Evolutionary conservation across 2,329 filamentous ascomycete species (phyloP).

Genomic region (Aureobasidium pullulans): DNA sequence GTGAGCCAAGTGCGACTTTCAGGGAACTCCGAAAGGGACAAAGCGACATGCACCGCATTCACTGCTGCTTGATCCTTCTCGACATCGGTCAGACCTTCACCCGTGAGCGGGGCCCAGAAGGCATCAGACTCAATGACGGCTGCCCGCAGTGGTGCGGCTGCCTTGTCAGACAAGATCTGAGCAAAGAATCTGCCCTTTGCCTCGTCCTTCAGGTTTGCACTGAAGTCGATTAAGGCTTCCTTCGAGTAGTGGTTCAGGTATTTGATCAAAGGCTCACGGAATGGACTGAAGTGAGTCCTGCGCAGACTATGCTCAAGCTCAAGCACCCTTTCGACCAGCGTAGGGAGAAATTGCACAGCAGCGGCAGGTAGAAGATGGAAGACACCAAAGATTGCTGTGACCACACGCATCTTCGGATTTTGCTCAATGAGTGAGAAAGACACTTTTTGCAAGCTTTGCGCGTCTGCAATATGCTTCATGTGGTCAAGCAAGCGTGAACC

Average conservation of each 20-base stretch:
- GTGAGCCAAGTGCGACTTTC: constrained; percentile 61
- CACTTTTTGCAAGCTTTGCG: constrained; percentile 71
- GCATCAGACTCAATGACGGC: constrained; percentile 66
- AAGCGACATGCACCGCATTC: constrained; percentile 79
- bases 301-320: constrained; percentile 79
- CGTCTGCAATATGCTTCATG: constrained; percentile 81
- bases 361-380: constrained; percentile 92
- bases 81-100: constrained; percentile 51
- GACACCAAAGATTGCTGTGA: constrained; percentile 90
- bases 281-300: constrained; percentile 83
- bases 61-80: constrained; percentile 71
- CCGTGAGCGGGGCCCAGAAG: constrained; percentile 58
- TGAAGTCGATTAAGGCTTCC: constrained; percentile 75
- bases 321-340: constrained; percentile 82
- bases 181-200: constrained; percentile 86
- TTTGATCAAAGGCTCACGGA: constrained; percentile 80
- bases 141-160: constrained; percentile 67
- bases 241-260: constrained; percentile 90
- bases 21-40: constrained; percentile 64
- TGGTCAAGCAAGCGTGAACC: constrained; percentile 89
- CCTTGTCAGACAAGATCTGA: constrained; percentile 70
- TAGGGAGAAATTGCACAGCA: constrained; percentile 83
- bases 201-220: constrained; percentile 72
- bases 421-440: constrained; percentile 95
- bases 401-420: constrained; percentile 85